Evolutionary conservation across 768 basidiomycete species (phyloP).

Genomic region (Pisolithus albus): DNA sequence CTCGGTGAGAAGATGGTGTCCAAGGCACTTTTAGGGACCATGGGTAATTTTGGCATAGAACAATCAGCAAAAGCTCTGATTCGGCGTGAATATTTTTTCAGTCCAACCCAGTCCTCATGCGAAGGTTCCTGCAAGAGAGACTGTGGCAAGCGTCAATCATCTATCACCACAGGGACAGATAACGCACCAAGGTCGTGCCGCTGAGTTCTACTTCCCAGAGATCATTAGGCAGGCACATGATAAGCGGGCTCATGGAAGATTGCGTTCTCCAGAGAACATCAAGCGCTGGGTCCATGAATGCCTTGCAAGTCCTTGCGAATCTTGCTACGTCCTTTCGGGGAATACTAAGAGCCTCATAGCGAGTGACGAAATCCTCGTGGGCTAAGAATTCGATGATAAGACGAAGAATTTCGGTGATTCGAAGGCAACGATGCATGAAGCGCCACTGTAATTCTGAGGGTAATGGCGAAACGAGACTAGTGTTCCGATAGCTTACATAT

Average conservation of each 20-base stretch:
- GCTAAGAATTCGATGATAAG: too few relatives aligned
- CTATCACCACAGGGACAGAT: background rate
- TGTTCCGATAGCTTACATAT: too few relatives aligned
- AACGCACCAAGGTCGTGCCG: too few relatives aligned
- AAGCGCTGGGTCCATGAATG: too few relatives aligned
- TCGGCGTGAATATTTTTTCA: constrained; percentile 20
- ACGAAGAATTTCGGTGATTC: too few relatives aligned
- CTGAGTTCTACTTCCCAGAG: constrained; percentile 13
- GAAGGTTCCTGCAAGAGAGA: constrained; percentile 15
- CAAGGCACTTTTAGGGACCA: constrained; percentile 17
- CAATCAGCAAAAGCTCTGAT: constrained; percentile 19
- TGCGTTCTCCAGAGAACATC: too few relatives aligned
- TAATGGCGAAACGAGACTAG: too few relatives aligned
- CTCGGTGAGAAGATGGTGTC: constrained; percentile 13
- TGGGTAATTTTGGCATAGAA: constrained; percentile 13
- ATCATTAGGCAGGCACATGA: constrained; percentile 22
- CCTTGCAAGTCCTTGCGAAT: background rate
- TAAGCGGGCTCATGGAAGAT: constrained; percentile 4
- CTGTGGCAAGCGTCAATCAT: background rate
- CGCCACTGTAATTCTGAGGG: too few relatives aligned
- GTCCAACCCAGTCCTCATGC: constrained; percentile 15
- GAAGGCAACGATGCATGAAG: too few relatives aligned
- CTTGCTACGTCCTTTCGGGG: too few relatives aligned
- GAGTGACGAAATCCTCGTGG: too few relatives aligned
- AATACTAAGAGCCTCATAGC: too few relatives aligned